These are phyloP conservation scores for Gastrodia elata DNA, from an alignment of 106 monocot species.

Conservation along the genomic window DNA sequence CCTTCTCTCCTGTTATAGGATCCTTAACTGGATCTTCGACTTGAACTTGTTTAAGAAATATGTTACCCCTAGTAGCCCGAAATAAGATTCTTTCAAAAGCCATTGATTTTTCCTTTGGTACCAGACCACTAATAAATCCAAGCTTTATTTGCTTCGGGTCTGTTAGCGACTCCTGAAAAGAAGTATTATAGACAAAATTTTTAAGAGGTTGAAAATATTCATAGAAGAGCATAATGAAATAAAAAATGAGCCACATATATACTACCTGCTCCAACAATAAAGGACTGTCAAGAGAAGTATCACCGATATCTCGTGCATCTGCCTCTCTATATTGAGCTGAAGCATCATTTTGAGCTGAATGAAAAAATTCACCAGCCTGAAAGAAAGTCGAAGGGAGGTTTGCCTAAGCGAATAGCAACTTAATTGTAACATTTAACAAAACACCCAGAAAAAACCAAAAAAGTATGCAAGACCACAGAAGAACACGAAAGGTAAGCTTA, in stretches of 20 bases:
- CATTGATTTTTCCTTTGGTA: conserved; percentile 84
- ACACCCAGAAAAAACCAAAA: not conserved
- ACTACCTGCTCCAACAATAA: conserved; percentile 67
- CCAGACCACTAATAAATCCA: conserved; percentile 94
- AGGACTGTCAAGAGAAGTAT: conserved; percentile 71
- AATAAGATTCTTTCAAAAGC: conserved; percentile 97
- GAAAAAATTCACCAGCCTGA: conserved; percentile 86
- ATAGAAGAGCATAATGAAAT: not conserved
- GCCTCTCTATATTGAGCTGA: conserved; percentile 67
- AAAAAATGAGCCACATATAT: not conserved
- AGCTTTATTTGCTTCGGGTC: conserved; percentile 95
- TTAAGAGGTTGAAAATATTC: not conserved
- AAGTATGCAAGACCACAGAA: not conserved
- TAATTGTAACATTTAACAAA: not conserved
- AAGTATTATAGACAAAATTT: not conserved
- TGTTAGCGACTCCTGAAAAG: conserved; percentile 59
- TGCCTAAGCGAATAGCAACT: not conserved
- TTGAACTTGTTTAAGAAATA: conserved; percentile 70
- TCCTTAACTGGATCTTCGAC: conserved; percentile 84
- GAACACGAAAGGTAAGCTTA: not conserved
- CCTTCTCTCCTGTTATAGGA: conserved; percentile 91
- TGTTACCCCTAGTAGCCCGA: conserved; percentile 91
- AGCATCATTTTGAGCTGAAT: conserved; percentile 68
- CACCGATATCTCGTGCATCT: conserved; percentile 40
- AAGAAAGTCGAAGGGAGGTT: conserved; percentile 5